These are phyloP conservation scores for Asterophora parasitica DNA, from an alignment of 768 basidiomycete species.

Conservation along the genomic window DNA sequence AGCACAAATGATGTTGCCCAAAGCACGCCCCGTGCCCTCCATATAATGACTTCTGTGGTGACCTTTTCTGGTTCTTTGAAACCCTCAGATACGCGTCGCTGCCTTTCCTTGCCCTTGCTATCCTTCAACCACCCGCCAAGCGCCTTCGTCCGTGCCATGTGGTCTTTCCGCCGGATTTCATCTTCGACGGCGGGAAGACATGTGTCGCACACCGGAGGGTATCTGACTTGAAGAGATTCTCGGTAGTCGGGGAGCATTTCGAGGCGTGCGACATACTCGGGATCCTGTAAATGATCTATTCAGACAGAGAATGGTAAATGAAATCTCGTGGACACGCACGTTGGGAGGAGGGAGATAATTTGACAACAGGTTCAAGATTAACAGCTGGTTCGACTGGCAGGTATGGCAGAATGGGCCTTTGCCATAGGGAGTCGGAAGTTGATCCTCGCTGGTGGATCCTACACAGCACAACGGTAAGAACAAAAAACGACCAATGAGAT, in stretches of 20 bases:
- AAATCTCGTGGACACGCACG: constrained; percentile 38
- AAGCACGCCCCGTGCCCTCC: constrained; percentile 65
- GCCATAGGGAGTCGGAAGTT: constrained; percentile 57
- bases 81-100: constrained; percentile 41
- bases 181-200: constrained; percentile 82
- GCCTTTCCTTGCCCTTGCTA: constrained; percentile 61
- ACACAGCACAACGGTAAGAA: not conserved
- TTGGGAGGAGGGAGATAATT: constrained; percentile 82
- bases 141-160: constrained; percentile 76
- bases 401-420: constrained; percentile 75
- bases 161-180: constrained; percentile 70
- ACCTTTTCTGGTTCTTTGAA: constrained; percentile 38
- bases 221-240: constrained; percentile 70
- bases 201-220: constrained; percentile 78
- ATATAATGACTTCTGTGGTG: constrained; percentile 49
- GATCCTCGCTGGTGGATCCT: constrained; percentile 70
- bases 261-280: constrained; percentile 61
- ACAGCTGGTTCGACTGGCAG: constrained; percentile 90
- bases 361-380: constrained; percentile 80
- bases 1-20: constrained; percentile 50
- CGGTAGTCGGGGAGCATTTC: constrained; percentile 67
- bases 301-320: not conserved
- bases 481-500: not conserved
- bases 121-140: constrained; percentile 66
- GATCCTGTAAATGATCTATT: constrained; percentile 45